Evolutionary conservation across 164 flowering plant genomes (phyloP), one percentile per base, ranked within the genome.

Genomic region (Brasenia schreberi): DNA sequence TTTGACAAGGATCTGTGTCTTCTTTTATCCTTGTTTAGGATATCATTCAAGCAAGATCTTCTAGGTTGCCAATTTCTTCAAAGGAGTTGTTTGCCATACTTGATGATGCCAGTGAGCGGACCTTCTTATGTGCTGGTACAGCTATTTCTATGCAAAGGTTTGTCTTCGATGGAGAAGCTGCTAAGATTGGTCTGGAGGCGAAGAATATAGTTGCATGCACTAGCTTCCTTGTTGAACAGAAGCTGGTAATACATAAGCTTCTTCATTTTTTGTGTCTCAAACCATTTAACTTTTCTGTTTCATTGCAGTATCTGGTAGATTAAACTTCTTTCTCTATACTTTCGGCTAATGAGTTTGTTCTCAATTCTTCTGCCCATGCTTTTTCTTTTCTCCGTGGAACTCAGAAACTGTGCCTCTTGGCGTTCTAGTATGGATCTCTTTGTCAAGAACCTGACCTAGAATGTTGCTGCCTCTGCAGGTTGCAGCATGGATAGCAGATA

Each of bases 81-180:
- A 74, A 71, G 12, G 89, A 90, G 66, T 66, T 93, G 62, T 93
- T 90, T 62, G 73, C 73, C 64, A 81, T 93, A 64, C 90, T 93
- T 69, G 92, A 88, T 73, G 90, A 87, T 83, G 97, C 96, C 43
- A 88, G 97, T 72, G 98, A 93, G 77, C 79, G 68, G 63, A 93
- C 98, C 12, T 93, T 90, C 69, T 75, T 90, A 63, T 87, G 87
- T 80, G 83, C 83, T 68, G 96, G 90, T 39, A 73, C 85, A 42
- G 94, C 90, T 65, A 74, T 75, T 39, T 83, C 86, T 18, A 59
- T 90, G 82, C 90, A 79, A 66, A 93, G 79, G 65, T 87, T 79
- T 76, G 83, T 93, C 11, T 86, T 93, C 77, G 88, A 93, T 70
- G 91, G 95, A 62, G 96, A 84, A 62, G 85, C 89, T 74, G 88